phyloP scores from a whole-genome alignment of 1,284 basidiomycete species.

The Sutorius eximius region DNA sequence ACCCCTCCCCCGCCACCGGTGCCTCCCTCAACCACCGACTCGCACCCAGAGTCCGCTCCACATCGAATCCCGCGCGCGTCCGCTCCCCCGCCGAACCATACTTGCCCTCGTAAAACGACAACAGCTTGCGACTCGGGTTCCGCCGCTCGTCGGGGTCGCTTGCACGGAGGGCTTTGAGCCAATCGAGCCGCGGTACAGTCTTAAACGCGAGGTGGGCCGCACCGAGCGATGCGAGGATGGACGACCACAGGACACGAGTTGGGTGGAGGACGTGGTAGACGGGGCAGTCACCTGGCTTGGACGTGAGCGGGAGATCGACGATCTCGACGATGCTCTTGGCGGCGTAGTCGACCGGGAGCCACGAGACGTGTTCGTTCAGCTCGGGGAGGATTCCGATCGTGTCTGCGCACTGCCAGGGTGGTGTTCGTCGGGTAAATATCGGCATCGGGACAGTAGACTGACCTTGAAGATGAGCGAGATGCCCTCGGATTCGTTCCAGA shows the following conservation, averaged over 20 bases:
- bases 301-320: constrained; percentile 21
- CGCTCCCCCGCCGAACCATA: constrained; percentile 26
- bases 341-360: constrained; percentile 61
- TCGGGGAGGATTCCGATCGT: constrained; percentile 46
- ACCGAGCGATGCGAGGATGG: constrained; percentile 45
- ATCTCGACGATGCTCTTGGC: constrained; percentile 53
- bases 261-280: constrained; percentile 55
- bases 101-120: constrained; percentile 41
- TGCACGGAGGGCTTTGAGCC: constrained; percentile 46
- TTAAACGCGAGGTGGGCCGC: constrained; percentile 46
- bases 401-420: constrained; percentile 34
- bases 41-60: constrained; percentile 26
- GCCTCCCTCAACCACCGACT: constrained; percentile 30
- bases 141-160: constrained; percentile 42
- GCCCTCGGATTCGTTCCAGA: constrained; percentile 64
- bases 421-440: no score
- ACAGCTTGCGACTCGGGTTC: constrained; percentile 53
- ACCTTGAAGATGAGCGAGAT: constrained; percentile 38
- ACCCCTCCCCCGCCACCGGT: constrained; percentile 26
- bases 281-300: constrained; percentile 12
- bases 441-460: not conserved
- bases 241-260: constrained; percentile 40
- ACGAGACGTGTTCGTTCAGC: constrained; percentile 47
- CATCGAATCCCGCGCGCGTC: constrained; percentile 21
- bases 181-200: constrained; percentile 42